These are phyloP conservation scores for Aurantiochytrium sp. DNA, from an alignment of 108 stramenopile genomes.

Conservation along the genomic window DNA sequence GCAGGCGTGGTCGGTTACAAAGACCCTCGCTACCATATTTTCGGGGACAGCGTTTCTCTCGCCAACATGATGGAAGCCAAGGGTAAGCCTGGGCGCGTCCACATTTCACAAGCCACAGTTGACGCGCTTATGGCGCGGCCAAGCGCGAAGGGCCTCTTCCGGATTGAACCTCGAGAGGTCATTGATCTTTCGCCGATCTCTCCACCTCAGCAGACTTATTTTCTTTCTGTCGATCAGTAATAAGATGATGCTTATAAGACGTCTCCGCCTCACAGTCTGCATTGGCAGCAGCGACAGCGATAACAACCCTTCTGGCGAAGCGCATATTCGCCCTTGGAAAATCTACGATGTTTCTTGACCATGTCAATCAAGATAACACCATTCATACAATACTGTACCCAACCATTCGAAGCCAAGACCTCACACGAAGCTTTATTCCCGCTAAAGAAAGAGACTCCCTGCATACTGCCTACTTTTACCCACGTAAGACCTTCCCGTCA, in stretches of 20 bases:
- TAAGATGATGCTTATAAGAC: neutral
- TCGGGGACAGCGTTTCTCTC: slow-evolving; percentile 39
- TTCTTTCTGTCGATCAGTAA: neutral
- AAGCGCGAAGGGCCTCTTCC: neutral
- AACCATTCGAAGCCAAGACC: no score
- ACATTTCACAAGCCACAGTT: neutral
- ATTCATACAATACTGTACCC: no score
- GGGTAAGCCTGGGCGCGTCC: slow-evolving; percentile 21
- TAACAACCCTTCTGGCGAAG: no score
- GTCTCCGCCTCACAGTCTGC: no score
- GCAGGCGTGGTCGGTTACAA: slow-evolving; percentile 48
- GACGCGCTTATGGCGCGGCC: neutral
- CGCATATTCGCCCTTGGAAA: no score
- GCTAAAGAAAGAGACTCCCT: no score
- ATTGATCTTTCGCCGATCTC: neutral
- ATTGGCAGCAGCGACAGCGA: no score
- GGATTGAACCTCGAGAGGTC: neutral
- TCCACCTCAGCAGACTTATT: neutral
- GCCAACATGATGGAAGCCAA: slow-evolving; percentile 26
- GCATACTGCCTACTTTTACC: no score
- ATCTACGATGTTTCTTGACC: no score
- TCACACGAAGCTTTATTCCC: no score
- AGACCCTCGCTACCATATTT: slow-evolving; percentile 50
- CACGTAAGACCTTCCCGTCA: no score
- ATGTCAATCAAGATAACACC: no score